Base-by-base conservation (phyloP, 306 rosid species). In the Crotalaria pallida region DNA sequence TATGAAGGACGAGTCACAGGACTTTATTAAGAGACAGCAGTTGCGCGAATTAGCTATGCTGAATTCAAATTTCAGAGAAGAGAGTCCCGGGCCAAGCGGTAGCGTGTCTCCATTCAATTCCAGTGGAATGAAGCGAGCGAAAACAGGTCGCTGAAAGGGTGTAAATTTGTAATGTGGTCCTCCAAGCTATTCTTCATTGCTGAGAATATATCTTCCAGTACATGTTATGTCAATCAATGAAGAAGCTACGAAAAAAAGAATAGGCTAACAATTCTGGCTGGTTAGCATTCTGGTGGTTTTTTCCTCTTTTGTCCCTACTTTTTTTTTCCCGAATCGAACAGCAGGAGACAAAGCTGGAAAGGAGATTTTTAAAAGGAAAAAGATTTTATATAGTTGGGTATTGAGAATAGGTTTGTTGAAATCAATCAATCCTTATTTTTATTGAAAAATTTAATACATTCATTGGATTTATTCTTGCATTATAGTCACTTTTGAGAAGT, bases 401-500 rank as follows among this genome's bases (percentile, higher is more conserved):
- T 81, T 75, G 87, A 85, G 65, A 83, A 71, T 86, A 92, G 88
- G 89, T 80, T 84, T 84, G 87, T 82, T 84, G 80, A 83, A 83
- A 79, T 84, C 81, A 83, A 79, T 83, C 83, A 82, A 82, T 80
- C 82, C 65, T 21, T 23, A 6, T 51, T 72, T 72, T 52, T 63
- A 48, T 22, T 81, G 82, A 67, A 79, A 80, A 76, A 81, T 74
- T 78, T 34, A 16, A 86, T 87, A 79, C 84, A 85, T 86, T 87
- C 92, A 92, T 92, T 92, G 98, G 92, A 92, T 92, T 92, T 87
- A 92, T 92, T 92, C 97, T 85, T 92, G 92, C 82, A 84, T 80
- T 74, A n/a, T n/a, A 88, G 86, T 80, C 75, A 87, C 85, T 79
- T 67, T 81, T 80, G 81, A 77, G 72, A 78, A 83, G 86, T 80